Base-by-base conservation (phyloP, 1,139 yeast genomes). In the Groenewaldozyma auringiensis region DNA sequence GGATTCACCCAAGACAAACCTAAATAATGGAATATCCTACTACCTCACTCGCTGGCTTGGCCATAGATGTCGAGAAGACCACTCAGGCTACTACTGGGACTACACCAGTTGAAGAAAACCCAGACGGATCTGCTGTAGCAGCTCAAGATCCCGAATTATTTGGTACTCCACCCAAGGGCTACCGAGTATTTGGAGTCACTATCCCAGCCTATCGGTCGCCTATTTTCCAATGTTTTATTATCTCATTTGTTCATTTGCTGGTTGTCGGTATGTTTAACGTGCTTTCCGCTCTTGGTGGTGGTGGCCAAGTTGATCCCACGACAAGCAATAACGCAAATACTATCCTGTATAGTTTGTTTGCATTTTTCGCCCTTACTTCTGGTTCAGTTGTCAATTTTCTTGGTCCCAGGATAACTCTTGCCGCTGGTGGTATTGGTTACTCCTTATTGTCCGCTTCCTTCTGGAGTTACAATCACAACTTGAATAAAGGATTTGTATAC, bases 251-350 rank as follows among this genome's bases (percentile, higher is more conserved):
- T 17, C 62, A 74, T 36, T 76, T 76, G 57, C 65, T 75, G 69
- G 71, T 78, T 18, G 78, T 79, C 0, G 81, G 81, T 53, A 74
- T 76, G 76, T 77, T 64, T 61, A 76, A 76, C 52, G 79, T 81
- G 42, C 65, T 77, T 46, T 57, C 74, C 33, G 81, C 81, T 55
- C 66, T 77, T 44, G 81, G 81, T 49, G 72, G 69, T 48, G 74
- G 70, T 39, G 73, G 58, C 3, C 56, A 53, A 21, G 41, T 53
- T 6, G 53, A 52, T 43, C 42, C 55, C 14, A 46, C 43, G 13
- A 51, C 51, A 16, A 67, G 78, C 39, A 76, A 75, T 54, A 69
- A 75, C 53, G 71, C 79, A 14, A 67, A 65, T 49, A 75, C 72
- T 38, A 78, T 79, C 2, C 63, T 76, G 45, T 71, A 76, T 56